Base-by-base conservation (phyloP, 169 alveolate species). In the Plasmodium reichenowi region DNA sequence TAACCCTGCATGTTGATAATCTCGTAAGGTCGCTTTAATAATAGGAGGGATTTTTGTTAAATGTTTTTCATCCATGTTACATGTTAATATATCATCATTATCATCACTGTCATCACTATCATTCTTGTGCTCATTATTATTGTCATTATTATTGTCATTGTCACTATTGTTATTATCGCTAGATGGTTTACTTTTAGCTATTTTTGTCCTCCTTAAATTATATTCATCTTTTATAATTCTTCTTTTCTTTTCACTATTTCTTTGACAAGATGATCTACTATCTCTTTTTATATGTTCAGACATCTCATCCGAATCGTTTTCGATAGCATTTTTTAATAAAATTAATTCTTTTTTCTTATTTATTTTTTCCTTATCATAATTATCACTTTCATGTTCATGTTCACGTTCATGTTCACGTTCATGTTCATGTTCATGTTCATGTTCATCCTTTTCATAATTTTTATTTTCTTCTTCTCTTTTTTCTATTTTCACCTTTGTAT, bases 1-100 rank as follows among this genome's bases (percentile, higher is more conserved):
- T 29, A 98, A 95, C 12, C 99, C 99, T 64, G 97, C 97, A 66
- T 94, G 93, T 94, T 99, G 99, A 93, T 98, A 98, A 74, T 97
- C 99, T 75, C 99, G 94, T 80, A 98, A 91, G 7, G 89, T 93
- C 59, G 98, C 99, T 85, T 96, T 96, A 64, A 98, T 78, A 72
- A 98, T 92, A 68, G 94, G 97, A 3, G 99, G 99, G 9, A 94
- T 96, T 72, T 59, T 93, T 78, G 88, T 94, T 83, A 58, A 92
- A 86, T 20, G 95, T 54, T 72, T 89, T 17, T 78, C 97, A 75
- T 73, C 95, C 88, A 17, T 96, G 89, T 92, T 94, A 63, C 72
- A 93, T 87, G 26, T 72, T 64, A 86, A 63, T 47, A 54, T 74
- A 63, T 87, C 94, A 43, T 20, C 94, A 7, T 20, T 62, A 38